Percentiles rank a stretch among this genome's conserved stretches.
phyloP scores from a whole-genome alignment of 306 rosid species.

The Cicer pinnatifidum region DNA sequence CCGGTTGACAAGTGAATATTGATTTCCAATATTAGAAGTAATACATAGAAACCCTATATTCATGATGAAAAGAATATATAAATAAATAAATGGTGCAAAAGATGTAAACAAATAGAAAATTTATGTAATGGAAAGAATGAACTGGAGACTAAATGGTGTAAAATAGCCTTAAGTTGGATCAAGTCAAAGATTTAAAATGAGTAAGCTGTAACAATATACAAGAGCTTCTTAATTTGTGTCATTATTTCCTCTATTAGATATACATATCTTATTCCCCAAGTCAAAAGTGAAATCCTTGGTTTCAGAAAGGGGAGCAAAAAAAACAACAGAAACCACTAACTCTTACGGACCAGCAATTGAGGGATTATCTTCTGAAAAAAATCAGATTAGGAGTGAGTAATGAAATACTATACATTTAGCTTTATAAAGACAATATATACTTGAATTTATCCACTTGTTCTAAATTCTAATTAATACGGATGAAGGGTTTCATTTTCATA shows the following conservation, averaged over 20 bases:
- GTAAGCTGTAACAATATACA: not conserved
- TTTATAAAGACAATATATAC: not conserved
- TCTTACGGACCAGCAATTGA: conserved; percentile 5
- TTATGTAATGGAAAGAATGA: not conserved
- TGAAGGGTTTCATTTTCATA: conserved; percentile 7
- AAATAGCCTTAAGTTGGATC: not conserved
- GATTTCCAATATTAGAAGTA: not conserved
- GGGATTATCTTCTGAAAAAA: conserved; percentile 26
- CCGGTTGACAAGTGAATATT: not conserved
- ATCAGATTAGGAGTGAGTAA: not conserved
- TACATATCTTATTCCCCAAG: conserved; percentile 10
- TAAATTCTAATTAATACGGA: not conserved
- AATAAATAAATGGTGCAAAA: not conserved
- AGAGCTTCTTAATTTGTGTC: not conserved
- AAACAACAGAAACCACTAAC: not conserved
- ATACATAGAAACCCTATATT: not conserved
- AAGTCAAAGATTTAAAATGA: not conserved
- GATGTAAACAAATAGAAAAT: not conserved
- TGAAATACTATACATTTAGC: not conserved
- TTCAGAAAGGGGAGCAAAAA: not conserved
- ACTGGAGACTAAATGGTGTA: not conserved
- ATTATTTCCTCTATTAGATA: not conserved
- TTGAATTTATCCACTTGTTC: not conserved
- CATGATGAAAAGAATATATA: not conserved
- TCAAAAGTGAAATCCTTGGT: not conserved